phyloP scores from a whole-genome alignment of 768 basidiomycete species.

The Lactarius deliciosus region DNA sequence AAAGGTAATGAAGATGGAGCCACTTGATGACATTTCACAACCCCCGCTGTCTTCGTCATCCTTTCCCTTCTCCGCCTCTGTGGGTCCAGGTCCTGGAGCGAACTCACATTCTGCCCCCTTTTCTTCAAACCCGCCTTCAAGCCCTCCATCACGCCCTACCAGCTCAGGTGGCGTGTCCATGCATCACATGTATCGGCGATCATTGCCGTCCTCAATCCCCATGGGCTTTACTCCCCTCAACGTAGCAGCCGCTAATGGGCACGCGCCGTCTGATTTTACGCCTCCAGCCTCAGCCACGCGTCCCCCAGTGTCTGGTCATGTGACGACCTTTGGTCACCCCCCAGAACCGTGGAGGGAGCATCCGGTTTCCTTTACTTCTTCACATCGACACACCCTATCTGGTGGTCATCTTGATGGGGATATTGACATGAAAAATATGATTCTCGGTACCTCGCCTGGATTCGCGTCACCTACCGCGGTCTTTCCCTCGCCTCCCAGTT shows the following conservation, averaged over 20 bases:
- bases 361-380: conserved; percentile 17
- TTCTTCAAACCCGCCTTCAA: conserved; percentile 29
- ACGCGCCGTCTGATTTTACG: conserved; percentile 31
- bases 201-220: conserved; percentile 23
- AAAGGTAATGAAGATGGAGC: conserved; percentile 51
- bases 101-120: conserved; percentile 27
- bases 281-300: conserved; percentile 31
- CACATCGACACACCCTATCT: conserved; percentile 38
- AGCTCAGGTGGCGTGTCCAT: conserved; percentile 37
- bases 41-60: conserved; percentile 27
- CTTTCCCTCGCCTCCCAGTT: conserved; percentile 34
- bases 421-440: conserved; percentile 28
- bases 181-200: conserved; percentile 23
- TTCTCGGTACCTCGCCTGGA: conserved; percentile 19
- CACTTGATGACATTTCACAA: conserved; percentile 43
- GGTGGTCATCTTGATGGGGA: conserved; percentile 30
- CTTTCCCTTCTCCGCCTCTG: conserved; percentile 30
- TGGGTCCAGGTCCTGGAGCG: conserved; percentile 26
- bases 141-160: conserved; percentile 36
- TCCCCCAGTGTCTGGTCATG: conserved; percentile 31
- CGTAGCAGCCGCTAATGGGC: conserved; percentile 28
- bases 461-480: conserved; percentile 36
- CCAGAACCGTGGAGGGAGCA: conserved; percentile 27
- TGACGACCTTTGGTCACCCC: conserved; percentile 37
- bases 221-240: conserved; percentile 31